Evolutionary conservation across 1,139 yeast species (phyloP), one percentile per base, ranked within the genome.

Genomic region (Neolecta irregularis): DNA sequence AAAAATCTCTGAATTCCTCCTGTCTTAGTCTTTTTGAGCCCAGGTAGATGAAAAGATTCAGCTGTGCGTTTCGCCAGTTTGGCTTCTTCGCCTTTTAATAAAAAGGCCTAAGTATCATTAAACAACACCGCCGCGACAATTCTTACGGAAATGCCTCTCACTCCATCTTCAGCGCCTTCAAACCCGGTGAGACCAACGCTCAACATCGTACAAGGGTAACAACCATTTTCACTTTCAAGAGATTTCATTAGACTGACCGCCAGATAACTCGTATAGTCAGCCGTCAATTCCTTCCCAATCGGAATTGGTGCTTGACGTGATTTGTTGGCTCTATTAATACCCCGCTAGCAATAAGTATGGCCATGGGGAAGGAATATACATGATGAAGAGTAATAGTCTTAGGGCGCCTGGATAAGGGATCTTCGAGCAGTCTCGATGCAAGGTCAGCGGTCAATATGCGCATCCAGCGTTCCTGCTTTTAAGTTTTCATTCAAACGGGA

Each of bases 361-460:
- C n/a, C n/a, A n/a, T n/a, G n/a, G n/a, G n/a, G n/a, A n/a, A n/a
- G n/a, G n/a, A n/a, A n/a, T n/a, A n/a, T n/a, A n/a, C 36, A 26
- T 34, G 39, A 29, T 31, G 38, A 7, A 62, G 33, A 1, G 52
- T 46, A n/a, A 60, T 45, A 0, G 62, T 57, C 24, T 48, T 50
- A 2, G 67, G 65, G 9, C 60, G 44, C 8, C 51, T 24, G 6
- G 48, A 44, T 20, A 42, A 33, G 20, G 59, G 57, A 42, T 81
- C 93, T 44, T 80, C 34, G 76, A 85, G 24, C 75, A 53, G 47
- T 35, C 98, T 55, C 37, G 74, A 72, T 24, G 69, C 59, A 30
- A 88, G 56, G 49, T 88, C 98, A 0, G 88, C 91, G 1, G 77
- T 66, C 56, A 74, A 83, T 0, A 88, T 93, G 32, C 65, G 69